Conservation (phyloP, 495 filamentous ascomycete genomes). For the Trichoderma gamsii region DNA sequence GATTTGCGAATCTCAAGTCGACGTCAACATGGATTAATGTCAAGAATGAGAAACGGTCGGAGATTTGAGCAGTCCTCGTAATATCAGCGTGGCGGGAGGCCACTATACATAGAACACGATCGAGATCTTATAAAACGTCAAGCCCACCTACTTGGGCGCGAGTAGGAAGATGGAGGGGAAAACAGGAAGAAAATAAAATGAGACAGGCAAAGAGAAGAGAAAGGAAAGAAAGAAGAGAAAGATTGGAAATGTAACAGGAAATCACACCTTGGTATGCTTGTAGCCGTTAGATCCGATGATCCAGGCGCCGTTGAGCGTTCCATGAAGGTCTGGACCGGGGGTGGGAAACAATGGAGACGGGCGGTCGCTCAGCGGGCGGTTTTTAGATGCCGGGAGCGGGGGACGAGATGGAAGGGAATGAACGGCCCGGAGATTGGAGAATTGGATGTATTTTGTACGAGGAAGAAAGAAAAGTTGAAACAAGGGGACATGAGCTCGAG, state of each 20-base stretch:
- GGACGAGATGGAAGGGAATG: not conserved
- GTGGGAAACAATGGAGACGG: not conserved
- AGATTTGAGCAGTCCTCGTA: not conserved
- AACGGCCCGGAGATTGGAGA: not conserved
- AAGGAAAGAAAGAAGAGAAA: not conserved
- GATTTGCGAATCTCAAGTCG: not conserved
- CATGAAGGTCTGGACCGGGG: conserved; percentile 2
- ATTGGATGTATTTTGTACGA: not conserved
- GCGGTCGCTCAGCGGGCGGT: not conserved
- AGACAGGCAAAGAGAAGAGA: not conserved
- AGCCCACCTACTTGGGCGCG: not conserved
- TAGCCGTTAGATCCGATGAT: conserved; percentile 12
- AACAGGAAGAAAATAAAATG: not conserved
- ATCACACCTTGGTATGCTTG: not conserved
- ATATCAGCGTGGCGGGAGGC: not conserved
- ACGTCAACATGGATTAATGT: not conserved
- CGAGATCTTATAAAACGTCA: not conserved
- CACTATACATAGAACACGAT: not conserved
- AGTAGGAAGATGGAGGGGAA: not conserved
- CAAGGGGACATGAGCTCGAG: not conserved
- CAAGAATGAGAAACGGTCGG: not conserved
- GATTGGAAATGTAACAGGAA: not conserved
- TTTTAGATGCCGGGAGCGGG: not conserved
- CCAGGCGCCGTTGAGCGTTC: conserved; percentile 6
- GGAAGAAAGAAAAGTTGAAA: not conserved